phyloP scores from a whole-genome alignment of 179 eudicot species.

The Dionaea muscipula region DNA sequence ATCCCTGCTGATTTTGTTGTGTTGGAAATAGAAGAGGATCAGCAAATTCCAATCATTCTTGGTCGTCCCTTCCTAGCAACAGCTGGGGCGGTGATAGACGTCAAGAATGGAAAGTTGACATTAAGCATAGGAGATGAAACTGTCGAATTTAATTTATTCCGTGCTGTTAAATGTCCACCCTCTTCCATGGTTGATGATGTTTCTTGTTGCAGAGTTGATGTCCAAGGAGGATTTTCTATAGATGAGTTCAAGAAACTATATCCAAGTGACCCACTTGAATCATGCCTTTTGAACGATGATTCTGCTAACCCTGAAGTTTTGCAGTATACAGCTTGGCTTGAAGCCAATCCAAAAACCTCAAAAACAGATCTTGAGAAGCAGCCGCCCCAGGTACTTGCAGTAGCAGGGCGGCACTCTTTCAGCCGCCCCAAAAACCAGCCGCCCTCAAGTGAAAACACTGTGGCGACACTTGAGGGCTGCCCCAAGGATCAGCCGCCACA shows the following conservation, averaged over 20 bases:
- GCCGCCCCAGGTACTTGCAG: too few relatives aligned
- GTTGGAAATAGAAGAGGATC: constrained; percentile 10
- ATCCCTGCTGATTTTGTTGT: constrained; percentile 11
- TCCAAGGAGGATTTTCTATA: not conserved
- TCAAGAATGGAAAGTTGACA: constrained; percentile 2
- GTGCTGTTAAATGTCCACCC: not conserved
- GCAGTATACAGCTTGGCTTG: not conserved
- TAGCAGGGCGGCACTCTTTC: too few relatives aligned
- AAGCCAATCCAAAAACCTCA: too few relatives aligned
- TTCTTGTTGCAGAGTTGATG: not conserved
- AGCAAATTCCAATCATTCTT: constrained; percentile 8
- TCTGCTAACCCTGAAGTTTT: not conserved
- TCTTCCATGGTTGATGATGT: not conserved
- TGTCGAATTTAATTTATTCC: not conserved
- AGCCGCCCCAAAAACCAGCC: too few relatives aligned
- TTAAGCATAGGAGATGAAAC: not conserved
- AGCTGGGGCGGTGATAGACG: constrained; percentile 8
- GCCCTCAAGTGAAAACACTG: too few relatives aligned
- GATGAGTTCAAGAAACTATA: not conserved
- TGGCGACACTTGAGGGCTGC: too few relatives aligned
- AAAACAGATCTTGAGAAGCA: too few relatives aligned
- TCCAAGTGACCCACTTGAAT: not conserved
- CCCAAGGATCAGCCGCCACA: too few relatives aligned
- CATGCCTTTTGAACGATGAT: not conserved
- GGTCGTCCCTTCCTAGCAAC: constrained; percentile 9